Conservation (phyloP, 495 filamentous ascomycete species). For the Beverwykella pulmonaria region DNA sequence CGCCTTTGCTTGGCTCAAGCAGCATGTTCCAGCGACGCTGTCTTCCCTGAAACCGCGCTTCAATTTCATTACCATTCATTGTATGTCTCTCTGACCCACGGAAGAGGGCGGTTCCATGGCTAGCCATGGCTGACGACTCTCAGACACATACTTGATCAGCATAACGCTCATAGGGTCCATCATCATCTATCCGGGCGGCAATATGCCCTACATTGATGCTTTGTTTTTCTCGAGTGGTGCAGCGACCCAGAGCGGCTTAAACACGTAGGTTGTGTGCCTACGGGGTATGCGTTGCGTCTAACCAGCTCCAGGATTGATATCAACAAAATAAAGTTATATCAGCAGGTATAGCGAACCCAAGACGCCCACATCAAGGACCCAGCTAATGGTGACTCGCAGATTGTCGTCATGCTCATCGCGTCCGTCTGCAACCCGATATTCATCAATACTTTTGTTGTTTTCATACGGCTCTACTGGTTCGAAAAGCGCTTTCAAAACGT, state of each 20-base stretch:
- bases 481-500: slow-evolving; percentile 88
- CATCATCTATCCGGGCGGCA: slow-evolving; percentile 65
- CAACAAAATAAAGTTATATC: slow-evolving; percentile 73
- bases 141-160: slow-evolving; percentile 78
- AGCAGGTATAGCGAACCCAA: slow-evolving; percentile 56
- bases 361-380: background rate
- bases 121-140: slow-evolving; percentile 4
- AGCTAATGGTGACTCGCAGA: slow-evolving; percentile 13
- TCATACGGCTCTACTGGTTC: slow-evolving; percentile 94
- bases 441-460: slow-evolving; percentile 85
- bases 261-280: slow-evolving; percentile 55
- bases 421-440: slow-evolving; percentile 74
- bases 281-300: slow-evolving; percentile 3
- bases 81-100: slow-evolving; percentile 50
- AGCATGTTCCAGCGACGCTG: slow-evolving; percentile 53
- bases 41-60: slow-evolving; percentile 62
- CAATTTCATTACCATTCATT: slow-evolving; percentile 86
- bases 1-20: slow-evolving; percentile 50
- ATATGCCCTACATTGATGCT: slow-evolving; percentile 81
- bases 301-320: slow-evolving; percentile 60
- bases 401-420: slow-evolving; percentile 60
- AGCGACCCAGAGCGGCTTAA: slow-evolving; percentile 89
- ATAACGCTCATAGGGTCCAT: slow-evolving; percentile 72
- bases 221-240: slow-evolving; percentile 80
- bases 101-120: background rate